Percentiles rank a stretch among this genome's conserved stretches.
Conservation (phyloP, 768 basidiomycete genomes). For the Psilocybe tampanensis region DNA sequence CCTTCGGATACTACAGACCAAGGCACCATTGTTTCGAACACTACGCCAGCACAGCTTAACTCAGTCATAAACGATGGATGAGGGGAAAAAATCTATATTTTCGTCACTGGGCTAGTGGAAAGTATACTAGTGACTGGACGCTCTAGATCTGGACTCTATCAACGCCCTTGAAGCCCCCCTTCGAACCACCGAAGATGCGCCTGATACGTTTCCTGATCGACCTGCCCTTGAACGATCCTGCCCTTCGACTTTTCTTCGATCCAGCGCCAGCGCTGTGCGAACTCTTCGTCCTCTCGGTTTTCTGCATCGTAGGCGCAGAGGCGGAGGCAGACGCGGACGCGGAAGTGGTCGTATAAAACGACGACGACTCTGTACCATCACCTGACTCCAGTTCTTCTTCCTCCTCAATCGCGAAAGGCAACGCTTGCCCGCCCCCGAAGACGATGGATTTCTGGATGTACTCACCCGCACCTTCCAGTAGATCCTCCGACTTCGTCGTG, state of each 20-base stretch:
- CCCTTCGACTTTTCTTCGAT: neutral
- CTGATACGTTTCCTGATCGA: neutral
- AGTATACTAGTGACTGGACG: no score
- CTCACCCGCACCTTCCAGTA: neutral
- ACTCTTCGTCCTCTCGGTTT: neutral
- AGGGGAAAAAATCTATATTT: no score
- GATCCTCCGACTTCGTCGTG: neutral
- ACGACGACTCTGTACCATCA: neutral
- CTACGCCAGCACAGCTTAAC: no score
- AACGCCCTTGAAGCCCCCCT: neutral
- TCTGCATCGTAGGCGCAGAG: neutral
- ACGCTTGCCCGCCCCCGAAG: neutral
- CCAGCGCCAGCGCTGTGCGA: neutral
- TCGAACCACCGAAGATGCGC: neutral
- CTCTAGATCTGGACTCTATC: neutral
- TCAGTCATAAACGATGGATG: no score
- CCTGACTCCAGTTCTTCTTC: neutral
- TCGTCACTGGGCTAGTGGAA: no score
- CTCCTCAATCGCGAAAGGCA: neutral
- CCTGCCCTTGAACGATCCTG: neutral
- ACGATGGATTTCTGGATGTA: neutral
- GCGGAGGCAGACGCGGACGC: neutral
- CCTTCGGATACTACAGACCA: no score
- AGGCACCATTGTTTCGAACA: no score
- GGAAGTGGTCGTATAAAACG: neutral